phyloP scores from a whole-genome alignment of 495 filamentous ascomycete species.

The Clavariopsis aquatica region DNA sequence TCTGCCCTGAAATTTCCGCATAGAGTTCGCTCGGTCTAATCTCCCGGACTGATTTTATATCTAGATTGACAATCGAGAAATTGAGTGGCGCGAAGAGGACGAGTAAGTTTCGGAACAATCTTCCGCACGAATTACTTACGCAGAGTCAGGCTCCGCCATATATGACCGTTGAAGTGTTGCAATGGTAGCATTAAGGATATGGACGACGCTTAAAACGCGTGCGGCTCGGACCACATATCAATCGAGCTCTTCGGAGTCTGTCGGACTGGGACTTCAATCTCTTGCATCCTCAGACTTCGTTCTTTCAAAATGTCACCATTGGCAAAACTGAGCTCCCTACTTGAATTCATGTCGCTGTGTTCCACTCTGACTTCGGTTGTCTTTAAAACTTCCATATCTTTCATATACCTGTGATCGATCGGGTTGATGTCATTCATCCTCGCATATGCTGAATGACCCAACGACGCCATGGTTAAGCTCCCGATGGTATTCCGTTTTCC shows the following conservation, averaged over 20 bases:
- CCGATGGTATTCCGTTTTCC: neutral
- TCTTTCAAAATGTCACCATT: slow-evolving; percentile 7
- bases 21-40: too few species aligned
- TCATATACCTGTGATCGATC: neutral
- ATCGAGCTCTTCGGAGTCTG: neutral
- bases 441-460: slow-evolving; percentile 21
- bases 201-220: neutral
- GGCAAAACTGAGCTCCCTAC: neutral
- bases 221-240: neutral
- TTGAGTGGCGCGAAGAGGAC: too few species aligned
- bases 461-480: neutral
- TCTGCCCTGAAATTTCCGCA: too few species aligned
- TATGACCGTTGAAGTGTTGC: neutral
- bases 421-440: slow-evolving; percentile 16
- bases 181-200: neutral
- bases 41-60: too few species aligned
- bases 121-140: too few species aligned
- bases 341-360: neutral
- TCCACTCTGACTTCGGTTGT: slow-evolving; percentile 19
- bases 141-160: neutral
- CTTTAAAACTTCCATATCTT: slow-evolving; percentile 19
- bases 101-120: too few species aligned
- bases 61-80: too few species aligned
- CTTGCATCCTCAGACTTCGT: neutral
- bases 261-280: neutral